A percentile compares a stretch with the other conserved stretches of the same genome.
Conservation (phyloP, 306 rosid species). For the Neltuma alba region DNA sequence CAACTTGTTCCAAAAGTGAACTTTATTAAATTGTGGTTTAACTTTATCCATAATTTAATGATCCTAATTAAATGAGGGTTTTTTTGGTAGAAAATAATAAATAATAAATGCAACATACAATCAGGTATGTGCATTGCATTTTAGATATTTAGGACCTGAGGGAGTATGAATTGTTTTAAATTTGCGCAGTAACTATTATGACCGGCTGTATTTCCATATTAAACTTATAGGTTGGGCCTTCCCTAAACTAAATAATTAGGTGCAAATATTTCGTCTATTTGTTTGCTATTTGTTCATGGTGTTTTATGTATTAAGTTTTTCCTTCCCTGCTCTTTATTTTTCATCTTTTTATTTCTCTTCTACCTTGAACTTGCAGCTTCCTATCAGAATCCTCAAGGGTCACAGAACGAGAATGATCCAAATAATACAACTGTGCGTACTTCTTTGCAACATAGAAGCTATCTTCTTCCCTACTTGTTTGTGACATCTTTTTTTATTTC, state of each 20-base stretch:
- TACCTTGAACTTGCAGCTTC: slow-evolving; percentile 76
- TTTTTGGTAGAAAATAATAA: too few species aligned
- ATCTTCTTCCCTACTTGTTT: slow-evolving; percentile 11
- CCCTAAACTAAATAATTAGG: background rate
- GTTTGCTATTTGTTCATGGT: background rate
- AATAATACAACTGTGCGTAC: slow-evolving; percentile 95
- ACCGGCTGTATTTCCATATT: background rate
- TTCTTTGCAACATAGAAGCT: slow-evolving; percentile 33
- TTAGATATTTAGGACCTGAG: background rate
- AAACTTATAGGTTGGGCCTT: background rate
- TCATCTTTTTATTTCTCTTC: slow-evolving; percentile 38
- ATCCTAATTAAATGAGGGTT: too few species aligned
- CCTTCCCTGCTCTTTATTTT: slow-evolving; percentile 4
- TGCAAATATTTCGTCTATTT: background rate
- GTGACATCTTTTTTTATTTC: slow-evolving; percentile 20
- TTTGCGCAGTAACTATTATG: background rate
- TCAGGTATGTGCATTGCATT: too few species aligned
- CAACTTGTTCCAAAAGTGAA: too few species aligned
- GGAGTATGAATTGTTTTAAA: slow-evolving; percentile 2
- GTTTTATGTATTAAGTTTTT: background rate
- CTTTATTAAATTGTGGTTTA: too few species aligned
- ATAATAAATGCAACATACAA: too few species aligned
- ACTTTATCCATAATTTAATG: too few species aligned
- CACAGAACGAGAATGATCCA: slow-evolving; percentile 92
- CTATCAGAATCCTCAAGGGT: slow-evolving; percentile 85